Evolutionary conservation across 2,329 filamentous ascomycete species (phyloP), one percentile per base, ranked within the genome.

Genomic region (Dactylellina drechsleri): DNA sequence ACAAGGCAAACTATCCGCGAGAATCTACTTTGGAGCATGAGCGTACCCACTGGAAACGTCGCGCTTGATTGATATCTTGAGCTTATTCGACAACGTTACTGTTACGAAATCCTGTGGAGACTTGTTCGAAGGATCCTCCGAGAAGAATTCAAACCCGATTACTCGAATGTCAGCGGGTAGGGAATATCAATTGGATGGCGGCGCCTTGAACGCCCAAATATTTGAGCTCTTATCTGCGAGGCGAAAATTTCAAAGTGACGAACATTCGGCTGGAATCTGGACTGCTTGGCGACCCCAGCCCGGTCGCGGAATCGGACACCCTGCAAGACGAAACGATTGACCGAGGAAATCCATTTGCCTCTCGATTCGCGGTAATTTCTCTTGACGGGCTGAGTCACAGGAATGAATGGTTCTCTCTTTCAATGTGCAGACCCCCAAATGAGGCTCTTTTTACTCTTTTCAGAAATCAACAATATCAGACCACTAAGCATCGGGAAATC

Each of bases 1-100:
- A 67, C 58, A 66, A 64, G 70, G 70, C 70, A 74, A 67, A 61
- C 70, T 52, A 45, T 72, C 56, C 57, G 56, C 41, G 57, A 62
- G 52, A 54, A 57, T 7, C 10, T 43, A 72, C 45, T 47, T 18
- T 40, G 23, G 23, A 23, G 23, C 23, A 23, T 23, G 23, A 23
- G 23, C 4, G 23, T 4, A 23, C 23, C 23, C 23, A 23, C 23
- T 23, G 4, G 23, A 59, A 41, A 53, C n/a, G 13, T 23, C 23
- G 53, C 13, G 16, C 8, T 26, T 6, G 26, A 16, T 26, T 26
- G 5, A 5, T 41, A 18, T 49, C 18, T 52, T 16, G 20, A 49
- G 43, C 16, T 36, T n/a, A 16, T 13, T 49, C 45, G 15, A 47
- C 4, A 45, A 28, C 10, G 36, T 52, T 54, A 53, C 43, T 5